phyloP scores from a whole-genome alignment of 176 grass and related monocot species.

The Zoysia japonica region DNA sequence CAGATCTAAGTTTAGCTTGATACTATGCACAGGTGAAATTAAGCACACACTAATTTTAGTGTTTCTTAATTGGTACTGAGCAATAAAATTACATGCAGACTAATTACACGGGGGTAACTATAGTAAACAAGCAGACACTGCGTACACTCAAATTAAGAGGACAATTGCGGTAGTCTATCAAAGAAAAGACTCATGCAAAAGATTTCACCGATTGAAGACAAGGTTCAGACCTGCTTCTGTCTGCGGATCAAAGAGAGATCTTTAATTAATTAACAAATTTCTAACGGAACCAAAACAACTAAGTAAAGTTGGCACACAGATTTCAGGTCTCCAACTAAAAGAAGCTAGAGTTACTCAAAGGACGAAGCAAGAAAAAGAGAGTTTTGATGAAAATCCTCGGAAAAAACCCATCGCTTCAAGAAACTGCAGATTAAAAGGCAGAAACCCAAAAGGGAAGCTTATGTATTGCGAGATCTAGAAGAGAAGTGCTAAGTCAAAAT shows the following conservation, averaged over 20 bases:
- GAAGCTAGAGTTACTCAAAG: background rate
- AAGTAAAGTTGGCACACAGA: background rate
- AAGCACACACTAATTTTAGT: background rate
- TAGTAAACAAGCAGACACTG: background rate
- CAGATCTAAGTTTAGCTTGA: conserved; percentile 2
- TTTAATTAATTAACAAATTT: background rate
- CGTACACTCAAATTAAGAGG: background rate
- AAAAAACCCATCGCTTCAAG: background rate
- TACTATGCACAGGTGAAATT: background rate
- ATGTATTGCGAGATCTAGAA: background rate
- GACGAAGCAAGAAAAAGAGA: background rate
- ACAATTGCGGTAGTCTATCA: background rate
- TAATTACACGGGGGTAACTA: background rate
- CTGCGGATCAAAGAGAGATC: background rate
- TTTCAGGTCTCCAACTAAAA: background rate
- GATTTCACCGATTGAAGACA: conserved; percentile 1
- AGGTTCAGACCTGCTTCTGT: background rate
- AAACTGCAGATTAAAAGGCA: background rate
- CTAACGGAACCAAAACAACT: background rate
- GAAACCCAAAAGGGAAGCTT: background rate
- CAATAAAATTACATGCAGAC: background rate
- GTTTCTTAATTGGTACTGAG: background rate
- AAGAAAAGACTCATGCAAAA: background rate
- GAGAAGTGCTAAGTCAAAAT: background rate
- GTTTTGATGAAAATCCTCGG: background rate